A percentile compares a stretch with the other conserved stretches of the same genome.
Conservation (phyloP, 1,284 basidiomycete genomes). For the Apiotrichum sp. region DNA sequence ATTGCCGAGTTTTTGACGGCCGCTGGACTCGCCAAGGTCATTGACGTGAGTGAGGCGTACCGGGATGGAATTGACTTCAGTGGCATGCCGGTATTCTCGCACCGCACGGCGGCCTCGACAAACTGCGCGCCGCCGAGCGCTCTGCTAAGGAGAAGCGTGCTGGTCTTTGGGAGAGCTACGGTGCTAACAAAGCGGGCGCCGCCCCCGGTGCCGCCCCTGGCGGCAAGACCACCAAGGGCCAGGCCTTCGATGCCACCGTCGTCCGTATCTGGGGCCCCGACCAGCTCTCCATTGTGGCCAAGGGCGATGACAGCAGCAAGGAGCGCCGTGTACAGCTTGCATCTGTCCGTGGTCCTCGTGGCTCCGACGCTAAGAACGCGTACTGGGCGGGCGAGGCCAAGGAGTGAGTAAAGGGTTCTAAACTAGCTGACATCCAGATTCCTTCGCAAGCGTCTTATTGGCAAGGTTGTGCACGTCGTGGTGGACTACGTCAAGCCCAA, state of each 20-base stretch:
- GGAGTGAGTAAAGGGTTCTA: constrained; percentile 49
- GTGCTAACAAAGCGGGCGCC: constrained; percentile 44
- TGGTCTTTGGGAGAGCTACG: constrained; percentile 67
- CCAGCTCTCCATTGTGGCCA: constrained; percentile 75
- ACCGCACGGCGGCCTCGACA: constrained; percentile 71
- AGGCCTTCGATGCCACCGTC: constrained; percentile 75
- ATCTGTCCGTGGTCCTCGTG: constrained; percentile 78
- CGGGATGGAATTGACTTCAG: constrained; percentile 11
- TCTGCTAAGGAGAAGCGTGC: constrained; percentile 73
- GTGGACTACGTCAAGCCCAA: constrained; percentile 86
- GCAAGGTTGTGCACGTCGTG: constrained; percentile 74
- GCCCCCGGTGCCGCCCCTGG: constrained; percentile 12
- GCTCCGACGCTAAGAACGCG: constrained; percentile 79
- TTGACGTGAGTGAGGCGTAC: constrained; percentile 53
- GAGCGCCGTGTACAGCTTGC: constrained; percentile 84
- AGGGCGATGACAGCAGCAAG: constrained; percentile 55
- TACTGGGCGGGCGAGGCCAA: constrained; percentile 86
- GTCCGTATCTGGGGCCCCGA: constrained; percentile 87
- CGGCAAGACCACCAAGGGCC: constrained; percentile 47
- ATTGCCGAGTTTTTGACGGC: constrained; percentile 83
- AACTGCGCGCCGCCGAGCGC: constrained; percentile 76
- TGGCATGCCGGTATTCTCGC: constrained; percentile 97
- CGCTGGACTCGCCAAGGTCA: constrained; percentile 80
- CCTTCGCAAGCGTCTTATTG: constrained; percentile 81
- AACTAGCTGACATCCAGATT: constrained; percentile 51